Percentiles rank a stretch among this genome's conserved stretches.
phyloP scores from a whole-genome alignment of 2,329 filamentous ascomycete genomes.

The Tothia fuscella region DNA sequence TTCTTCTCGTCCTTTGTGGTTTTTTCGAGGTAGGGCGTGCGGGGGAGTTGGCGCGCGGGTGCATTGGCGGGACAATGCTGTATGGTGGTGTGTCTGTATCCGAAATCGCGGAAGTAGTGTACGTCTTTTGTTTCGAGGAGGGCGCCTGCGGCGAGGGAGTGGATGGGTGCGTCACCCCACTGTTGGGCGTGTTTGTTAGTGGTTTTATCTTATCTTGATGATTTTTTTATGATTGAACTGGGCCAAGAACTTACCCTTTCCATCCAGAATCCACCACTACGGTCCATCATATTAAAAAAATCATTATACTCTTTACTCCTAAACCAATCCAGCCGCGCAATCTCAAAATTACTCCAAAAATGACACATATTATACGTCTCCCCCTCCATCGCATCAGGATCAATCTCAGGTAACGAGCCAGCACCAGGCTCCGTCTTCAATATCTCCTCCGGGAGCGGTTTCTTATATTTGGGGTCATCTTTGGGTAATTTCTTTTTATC shows the following conservation, averaged over 20 bases:
- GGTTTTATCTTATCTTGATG: slow-evolving; percentile 7
- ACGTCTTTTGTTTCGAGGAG: slow-evolving; percentile 73
- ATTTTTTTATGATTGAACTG: slow-evolving; percentile 12
- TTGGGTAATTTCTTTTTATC: slow-evolving; percentile 41
- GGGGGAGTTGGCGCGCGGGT: slow-evolving; percentile 70
- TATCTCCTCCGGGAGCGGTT: slow-evolving; percentile 67
- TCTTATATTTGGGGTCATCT: slow-evolving; percentile 53
- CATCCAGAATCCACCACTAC: slow-evolving; percentile 97
- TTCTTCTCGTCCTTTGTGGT: slow-evolving; percentile 73
- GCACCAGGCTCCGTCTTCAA: slow-evolving; percentile 61
- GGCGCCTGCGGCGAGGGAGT: slow-evolving; percentile 87
- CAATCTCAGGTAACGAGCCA: slow-evolving; percentile 64
- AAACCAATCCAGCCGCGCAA: slow-evolving; percentile 89
- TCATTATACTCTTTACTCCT: slow-evolving; percentile 94
- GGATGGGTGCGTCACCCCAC: slow-evolving; percentile 98
- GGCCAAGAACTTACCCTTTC: slow-evolving; percentile 57
- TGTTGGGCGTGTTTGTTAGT: slow-evolving; percentile 35
- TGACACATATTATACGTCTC: slow-evolving; percentile 99
- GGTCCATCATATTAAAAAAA: slow-evolving; percentile 98
- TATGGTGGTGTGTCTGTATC: slow-evolving; percentile 96
- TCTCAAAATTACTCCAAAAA: slow-evolving; percentile 99
- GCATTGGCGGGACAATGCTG: slow-evolving; percentile 97
- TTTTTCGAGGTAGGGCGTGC: slow-evolving; percentile 68
- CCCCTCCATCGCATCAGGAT: slow-evolving; percentile 89
- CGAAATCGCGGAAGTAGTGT: slow-evolving; percentile 98